A percentile compares a stretch with the other conserved stretches of the same genome.
Evolutionary conservation across 2,329 filamentous ascomycete species (phyloP).

Genomic region (Clarireedia homoeocarpa): DNA sequence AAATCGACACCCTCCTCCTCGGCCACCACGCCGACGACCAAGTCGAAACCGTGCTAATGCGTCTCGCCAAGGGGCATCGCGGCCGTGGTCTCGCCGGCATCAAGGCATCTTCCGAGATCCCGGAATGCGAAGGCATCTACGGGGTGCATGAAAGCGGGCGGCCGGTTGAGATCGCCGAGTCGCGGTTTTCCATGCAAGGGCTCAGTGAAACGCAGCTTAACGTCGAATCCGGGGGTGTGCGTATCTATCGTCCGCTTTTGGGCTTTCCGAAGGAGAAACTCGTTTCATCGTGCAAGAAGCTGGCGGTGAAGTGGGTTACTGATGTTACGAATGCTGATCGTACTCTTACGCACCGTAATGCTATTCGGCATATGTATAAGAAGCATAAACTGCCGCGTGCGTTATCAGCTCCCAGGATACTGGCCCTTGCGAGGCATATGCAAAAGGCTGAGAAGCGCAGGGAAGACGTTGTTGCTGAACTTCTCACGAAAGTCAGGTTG

Average conservation of each 20-base stretch:
- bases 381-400: conserved; percentile 58
- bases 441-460: conserved; percentile 38
- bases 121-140: conserved; percentile 72
- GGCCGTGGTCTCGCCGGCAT: conserved; percentile 70
- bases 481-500: conserved; percentile 43
- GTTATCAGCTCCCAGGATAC: conserved; percentile 55
- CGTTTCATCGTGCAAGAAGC: conserved; percentile 64
- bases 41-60: conserved; percentile 80
- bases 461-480: conserved; percentile 40
- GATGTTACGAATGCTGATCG: conserved; percentile 76
- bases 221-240: conserved; percentile 55
- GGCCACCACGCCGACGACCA: conserved; percentile 90
- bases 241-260: conserved; percentile 62
- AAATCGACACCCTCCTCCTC: conserved; percentile 57
- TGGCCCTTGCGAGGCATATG: conserved; percentile 50
- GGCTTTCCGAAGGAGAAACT: conserved; percentile 64
- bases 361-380: conserved; percentile 60
- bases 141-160: conserved; percentile 60
- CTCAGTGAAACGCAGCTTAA: not conserved
- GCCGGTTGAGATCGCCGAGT: not conserved
- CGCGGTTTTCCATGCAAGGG: not conserved
- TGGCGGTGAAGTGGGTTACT: conserved; percentile 67
- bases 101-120: conserved; percentile 56
- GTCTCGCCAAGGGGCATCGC: conserved; percentile 59
- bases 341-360: conserved; percentile 73